Base-by-base conservation (phyloP, 73 alveolate genomes). In the Stentor coeruleus region DNA sequence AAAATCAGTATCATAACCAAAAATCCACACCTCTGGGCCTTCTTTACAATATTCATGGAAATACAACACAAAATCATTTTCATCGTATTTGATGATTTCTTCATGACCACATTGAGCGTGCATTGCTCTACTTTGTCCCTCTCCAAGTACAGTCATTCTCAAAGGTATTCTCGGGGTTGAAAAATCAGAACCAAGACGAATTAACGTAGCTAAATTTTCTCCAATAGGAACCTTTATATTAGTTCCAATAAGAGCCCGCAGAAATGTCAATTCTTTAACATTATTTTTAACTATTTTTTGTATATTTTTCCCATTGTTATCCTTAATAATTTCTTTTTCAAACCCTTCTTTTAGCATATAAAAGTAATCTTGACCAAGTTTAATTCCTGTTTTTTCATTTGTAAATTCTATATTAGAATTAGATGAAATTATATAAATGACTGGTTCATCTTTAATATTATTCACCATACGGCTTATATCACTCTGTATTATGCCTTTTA, bases 11-110 rank as follows among this genome's bases (percentile, higher is more conserved):
- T 66, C 79, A 66, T 26, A 66, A 26, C 79, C 79, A 66, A 66
- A 33, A 20, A 66, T 66, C 41, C 79, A 66, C 20, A 66, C 37
- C n/a, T 66, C 42, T 28, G 79, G 79, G 33, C 79, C 79, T 20
- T 66, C 37, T 66, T 66, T 40, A 66, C 79, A 66, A 31, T 66
- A 33, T 31, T 66, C 79, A 66, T 66, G 79, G 33, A 66, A 66
- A 33, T 26, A 66, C n/a, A 66, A 31, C n/a, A 2, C 33, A 31
- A 66, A 66, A 2, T 66, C 79, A 66, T 20, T 66, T 31, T 66
- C 79, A 2, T 66, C 33, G 39, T 20, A 66, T 33, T 66, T 66
- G 20, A 66, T 40, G 11, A 66, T 20, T 66, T 66, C 79, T 33
- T 66, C 79, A 66, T 66, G 42, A 1, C 40, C 79, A 31, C 79